Conservation (phyloP, 2,329 filamentous ascomycete species). For the Bimuria novae-zelandiae region DNA sequence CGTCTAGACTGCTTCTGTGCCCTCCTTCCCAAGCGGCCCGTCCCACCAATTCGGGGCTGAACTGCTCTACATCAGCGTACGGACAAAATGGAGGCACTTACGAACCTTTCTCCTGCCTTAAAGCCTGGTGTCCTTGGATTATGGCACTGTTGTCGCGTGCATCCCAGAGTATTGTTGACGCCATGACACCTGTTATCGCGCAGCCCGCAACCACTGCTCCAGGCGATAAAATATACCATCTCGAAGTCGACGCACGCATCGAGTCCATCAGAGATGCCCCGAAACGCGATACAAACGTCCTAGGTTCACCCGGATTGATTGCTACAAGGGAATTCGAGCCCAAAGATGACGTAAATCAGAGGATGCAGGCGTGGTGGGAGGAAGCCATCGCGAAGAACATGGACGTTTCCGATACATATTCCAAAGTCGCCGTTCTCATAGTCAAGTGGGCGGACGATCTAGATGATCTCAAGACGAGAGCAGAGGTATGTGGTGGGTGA, state of each 20-base stretch:
- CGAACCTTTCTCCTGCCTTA: constrained; percentile 22
- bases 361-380: constrained; percentile 42
- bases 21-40: constrained; percentile 13
- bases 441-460: constrained; percentile 43
- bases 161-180: constrained; percentile 13
- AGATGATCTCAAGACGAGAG: constrained; percentile 40
- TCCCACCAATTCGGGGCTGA: constrained; percentile 35
- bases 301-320: constrained; percentile 6
- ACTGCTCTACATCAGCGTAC: constrained; percentile 13
- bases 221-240: constrained; percentile 30
- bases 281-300: background rate
- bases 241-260: constrained; percentile 33
- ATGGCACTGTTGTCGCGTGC: constrained; percentile 19
- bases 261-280: constrained; percentile 24
- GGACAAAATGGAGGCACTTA: constrained; percentile 21
- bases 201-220: constrained; percentile 16
- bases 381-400: constrained; percentile 35
- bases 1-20: constrained; percentile 11
- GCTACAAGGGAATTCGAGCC: constrained; percentile 7
- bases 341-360: constrained; percentile 21
- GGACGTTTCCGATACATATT: constrained; percentile 38
- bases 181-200: constrained; percentile 22
- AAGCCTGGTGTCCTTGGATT: constrained; percentile 14
- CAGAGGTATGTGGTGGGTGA: constrained; percentile 29
- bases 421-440: constrained; percentile 42